Evolutionary conservation across 1,139 yeast species (phyloP).

Genomic region (Eremothecium cymbalariae): DNA sequence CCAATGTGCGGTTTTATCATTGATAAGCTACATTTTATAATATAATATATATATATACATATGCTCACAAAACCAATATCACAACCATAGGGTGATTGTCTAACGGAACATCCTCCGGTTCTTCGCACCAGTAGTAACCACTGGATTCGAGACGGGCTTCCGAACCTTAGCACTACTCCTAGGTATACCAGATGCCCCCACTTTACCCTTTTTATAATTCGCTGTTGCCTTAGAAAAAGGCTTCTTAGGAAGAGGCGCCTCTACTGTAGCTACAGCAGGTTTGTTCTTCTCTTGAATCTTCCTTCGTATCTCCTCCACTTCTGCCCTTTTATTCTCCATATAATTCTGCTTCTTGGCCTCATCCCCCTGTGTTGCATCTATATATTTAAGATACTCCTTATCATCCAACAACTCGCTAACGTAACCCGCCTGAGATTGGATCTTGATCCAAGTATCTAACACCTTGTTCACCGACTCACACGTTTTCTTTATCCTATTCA

Average conservation of each 20-base stretch:
- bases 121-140: neutral
- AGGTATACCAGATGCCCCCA: neutral
- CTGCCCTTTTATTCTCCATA: constrained; percentile 14
- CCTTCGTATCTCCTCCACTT: constrained; percentile 18
- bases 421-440: constrained; percentile 31
- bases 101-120: constrained; percentile 1
- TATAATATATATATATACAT: too few relatives aligned
- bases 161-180: neutral
- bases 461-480: constrained; percentile 27
- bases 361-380: constrained; percentile 12
- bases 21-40: too few relatives aligned
- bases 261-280: constrained; percentile 3
- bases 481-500: constrained; percentile 23
- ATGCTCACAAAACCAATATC: too few relatives aligned
- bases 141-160: neutral
- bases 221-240: too few relatives aligned
- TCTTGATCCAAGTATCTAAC: constrained; percentile 28
- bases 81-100: neutral
- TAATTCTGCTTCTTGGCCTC: constrained; percentile 13
- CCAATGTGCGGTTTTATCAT: too few relatives aligned
- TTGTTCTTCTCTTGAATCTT: constrained; percentile 14
- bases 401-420: constrained; percentile 25
- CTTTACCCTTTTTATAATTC: too few relatives aligned
- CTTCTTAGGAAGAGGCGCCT: constrained; percentile 5
- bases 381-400: constrained; percentile 16